Percentiles rank a stretch among this genome's conserved stretches.
phyloP scores from a whole-genome alignment of 352 stramenopile species.

The Phytophthora melonis region DNA sequence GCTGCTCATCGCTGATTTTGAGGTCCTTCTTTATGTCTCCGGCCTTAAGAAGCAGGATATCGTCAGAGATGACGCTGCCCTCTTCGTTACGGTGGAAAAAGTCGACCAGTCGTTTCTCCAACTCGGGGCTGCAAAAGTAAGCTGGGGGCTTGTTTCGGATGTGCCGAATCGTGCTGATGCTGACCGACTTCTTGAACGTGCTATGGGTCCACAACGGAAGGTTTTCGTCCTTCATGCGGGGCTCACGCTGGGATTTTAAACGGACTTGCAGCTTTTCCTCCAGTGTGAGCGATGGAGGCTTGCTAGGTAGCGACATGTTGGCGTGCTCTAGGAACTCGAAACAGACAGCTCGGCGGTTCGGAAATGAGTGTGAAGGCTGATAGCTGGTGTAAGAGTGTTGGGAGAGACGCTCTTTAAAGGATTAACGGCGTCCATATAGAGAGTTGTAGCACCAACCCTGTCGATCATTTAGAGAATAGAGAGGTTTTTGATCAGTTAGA shows the following conservation, averaged over 20 bases:
- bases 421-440: conserved; percentile 8
- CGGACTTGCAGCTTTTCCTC: conserved; percentile 5
- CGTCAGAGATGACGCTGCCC: too few relatives aligned
- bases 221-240: neutral
- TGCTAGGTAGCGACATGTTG: neutral
- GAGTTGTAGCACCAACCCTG: neutral
- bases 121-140: too few relatives aligned
- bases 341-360: neutral
- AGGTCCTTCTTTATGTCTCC: too few relatives aligned
- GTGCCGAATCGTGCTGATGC: conserved; percentile 16
- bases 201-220: conserved; percentile 1
- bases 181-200: conserved; percentile 9
- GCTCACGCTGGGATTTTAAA: conserved; percentile 3
- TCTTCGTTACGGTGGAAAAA: too few relatives aligned
- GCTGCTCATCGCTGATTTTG: too few relatives aligned
- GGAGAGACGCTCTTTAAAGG: neutral
- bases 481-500: conserved; percentile 13
- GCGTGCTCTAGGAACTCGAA: too few relatives aligned
- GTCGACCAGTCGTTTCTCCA: too few relatives aligned
- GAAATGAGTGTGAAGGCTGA: too few relatives aligned
- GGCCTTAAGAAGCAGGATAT: too few relatives aligned
- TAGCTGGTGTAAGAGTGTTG: too few relatives aligned
- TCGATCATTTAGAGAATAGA: conserved; percentile 12
- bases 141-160: too few relatives aligned
- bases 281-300: neutral